phyloP scores from a whole-genome alignment of 2,329 filamentous ascomycete genomes.

The Xylaria sp. region DNA sequence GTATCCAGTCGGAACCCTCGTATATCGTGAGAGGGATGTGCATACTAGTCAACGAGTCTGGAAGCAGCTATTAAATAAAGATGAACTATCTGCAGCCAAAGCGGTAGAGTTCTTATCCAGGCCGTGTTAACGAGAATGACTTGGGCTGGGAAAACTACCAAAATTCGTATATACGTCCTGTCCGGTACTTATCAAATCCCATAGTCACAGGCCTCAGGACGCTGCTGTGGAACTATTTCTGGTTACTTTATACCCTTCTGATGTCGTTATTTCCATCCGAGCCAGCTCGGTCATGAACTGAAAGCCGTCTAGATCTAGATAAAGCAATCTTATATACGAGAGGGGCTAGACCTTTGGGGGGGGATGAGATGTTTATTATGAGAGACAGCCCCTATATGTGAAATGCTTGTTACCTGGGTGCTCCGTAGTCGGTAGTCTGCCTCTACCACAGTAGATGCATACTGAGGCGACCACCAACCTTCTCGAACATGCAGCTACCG shows the following conservation, averaged over 20 bases:
- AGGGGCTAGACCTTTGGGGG: neutral
- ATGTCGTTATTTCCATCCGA: neutral
- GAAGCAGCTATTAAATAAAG: neutral
- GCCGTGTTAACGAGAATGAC: neutral
- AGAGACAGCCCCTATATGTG: neutral
- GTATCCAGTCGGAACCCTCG: neutral
- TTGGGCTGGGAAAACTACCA: neutral
- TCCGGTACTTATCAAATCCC: neutral
- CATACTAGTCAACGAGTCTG: neutral
- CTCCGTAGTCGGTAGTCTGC: conserved; percentile 14
- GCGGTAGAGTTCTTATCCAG: neutral
- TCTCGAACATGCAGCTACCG: neutral
- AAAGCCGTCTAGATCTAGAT: neutral
- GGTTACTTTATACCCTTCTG: neutral
- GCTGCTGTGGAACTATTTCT: neutral
- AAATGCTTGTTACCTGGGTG: neutral
- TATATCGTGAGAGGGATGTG: neutral
- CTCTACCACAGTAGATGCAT: conserved; percentile 22
- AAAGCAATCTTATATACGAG: neutral
- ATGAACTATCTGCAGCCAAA: neutral
- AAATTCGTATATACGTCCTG: neutral
- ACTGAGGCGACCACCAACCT: conserved; percentile 4
- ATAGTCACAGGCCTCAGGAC: neutral
- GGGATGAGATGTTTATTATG: conserved; percentile 3
- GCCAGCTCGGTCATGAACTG: neutral